These are phyloP conservation scores for Serendipita sp. DNA, from an alignment of 768 basidiomycete genomes.

Conservation along the genomic window DNA sequence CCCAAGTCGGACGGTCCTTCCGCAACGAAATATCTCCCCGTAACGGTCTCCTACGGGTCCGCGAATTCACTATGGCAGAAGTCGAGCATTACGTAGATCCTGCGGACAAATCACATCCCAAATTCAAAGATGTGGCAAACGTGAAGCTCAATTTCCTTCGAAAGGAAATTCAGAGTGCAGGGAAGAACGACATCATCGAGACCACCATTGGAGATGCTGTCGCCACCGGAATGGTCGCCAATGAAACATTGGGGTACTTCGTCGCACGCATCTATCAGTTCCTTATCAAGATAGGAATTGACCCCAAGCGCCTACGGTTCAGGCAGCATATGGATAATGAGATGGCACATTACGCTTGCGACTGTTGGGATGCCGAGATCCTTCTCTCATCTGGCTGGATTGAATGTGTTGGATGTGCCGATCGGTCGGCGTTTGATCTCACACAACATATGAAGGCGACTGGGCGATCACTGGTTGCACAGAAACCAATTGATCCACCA, in stretches of 20 bases:
- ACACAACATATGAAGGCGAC: constrained; percentile 77
- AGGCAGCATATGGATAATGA: constrained; percentile 98
- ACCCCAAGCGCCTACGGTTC: constrained; percentile 71
- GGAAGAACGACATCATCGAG: constrained; percentile 41
- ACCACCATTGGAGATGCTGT: constrained; percentile 86
- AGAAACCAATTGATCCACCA: constrained; percentile 73
- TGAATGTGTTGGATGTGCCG: constrained; percentile 97
- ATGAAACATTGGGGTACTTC: constrained; percentile 97
- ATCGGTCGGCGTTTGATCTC: constrained; percentile 92
- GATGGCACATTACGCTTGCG: constrained; percentile 98
- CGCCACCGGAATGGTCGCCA: constrained; percentile 69
- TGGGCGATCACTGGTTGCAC: constrained; percentile 69
- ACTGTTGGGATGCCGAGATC: constrained; percentile 99
- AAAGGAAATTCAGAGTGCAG: constrained; percentile 65
- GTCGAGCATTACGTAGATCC: constrained; percentile 99
- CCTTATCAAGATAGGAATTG: constrained; percentile 79
- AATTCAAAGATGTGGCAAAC: constrained; percentile 69
- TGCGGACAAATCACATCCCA: constrained; percentile 66
- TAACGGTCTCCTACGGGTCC: constrained; percentile 87
- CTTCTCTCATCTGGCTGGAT: constrained; percentile 88
- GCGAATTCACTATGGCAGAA: constrained; percentile 99
- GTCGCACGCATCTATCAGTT: constrained; percentile 82
- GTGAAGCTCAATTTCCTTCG: constrained; percentile 63
- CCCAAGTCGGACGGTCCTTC: constrained; percentile 91
- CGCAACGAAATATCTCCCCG: constrained; percentile 97